Conservation (phyloP, 1,284 basidiomycete genomes). For the Butyriboletus appendiculatus region DNA sequence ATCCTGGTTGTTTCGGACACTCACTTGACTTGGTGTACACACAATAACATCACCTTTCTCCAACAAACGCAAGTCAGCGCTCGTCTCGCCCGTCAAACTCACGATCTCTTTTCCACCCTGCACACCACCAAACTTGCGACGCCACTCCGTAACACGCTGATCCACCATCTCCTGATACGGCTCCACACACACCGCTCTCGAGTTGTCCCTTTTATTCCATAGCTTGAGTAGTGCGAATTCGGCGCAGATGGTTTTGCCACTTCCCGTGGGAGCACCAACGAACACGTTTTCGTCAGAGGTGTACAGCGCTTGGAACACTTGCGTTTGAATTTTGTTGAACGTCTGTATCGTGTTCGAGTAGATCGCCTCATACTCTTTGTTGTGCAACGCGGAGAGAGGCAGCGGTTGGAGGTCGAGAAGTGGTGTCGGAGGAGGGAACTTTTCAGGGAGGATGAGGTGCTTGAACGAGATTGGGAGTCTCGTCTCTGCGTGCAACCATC, state of each 20-base stretch:
- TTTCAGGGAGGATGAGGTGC: slow-evolving; percentile 95
- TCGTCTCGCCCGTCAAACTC: slow-evolving; percentile 93
- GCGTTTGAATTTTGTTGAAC: slow-evolving; percentile 99
- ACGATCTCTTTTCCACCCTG: slow-evolving; percentile 93
- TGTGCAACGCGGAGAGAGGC: slow-evolving; percentile 89
- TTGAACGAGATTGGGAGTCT: slow-evolving; percentile 97
- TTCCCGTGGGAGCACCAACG: slow-evolving; percentile 94
- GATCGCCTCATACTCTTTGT: slow-evolving; percentile 86
- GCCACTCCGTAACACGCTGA: slow-evolving; percentile 88
- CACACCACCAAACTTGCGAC: slow-evolving; percentile 76
- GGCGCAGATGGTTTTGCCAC: slow-evolving; percentile 96
- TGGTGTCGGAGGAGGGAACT: slow-evolving; percentile 92
- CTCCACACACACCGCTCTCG: slow-evolving; percentile 94
- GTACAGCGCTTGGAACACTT: slow-evolving; percentile 97
- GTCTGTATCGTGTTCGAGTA: slow-evolving; percentile 78
- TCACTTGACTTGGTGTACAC: slow-evolving; percentile 84
- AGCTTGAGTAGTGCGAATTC: slow-evolving; percentile 93
- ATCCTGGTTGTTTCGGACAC: slow-evolving; percentile 20
- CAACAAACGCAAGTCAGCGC: slow-evolving; percentile 86
- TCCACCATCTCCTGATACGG: slow-evolving; percentile 98
- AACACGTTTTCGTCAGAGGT: slow-evolving; percentile 96
- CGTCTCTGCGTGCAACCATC: slow-evolving; percentile 96
- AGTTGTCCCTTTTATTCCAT: slow-evolving; percentile 88
- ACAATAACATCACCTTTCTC: slow-evolving; percentile 93
- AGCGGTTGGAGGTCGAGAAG: slow-evolving; percentile 93